These are phyloP conservation scores for Vanrija humicola DNA, from an alignment of 1,284 basidiomycete species.

Conservation along the genomic window DNA sequence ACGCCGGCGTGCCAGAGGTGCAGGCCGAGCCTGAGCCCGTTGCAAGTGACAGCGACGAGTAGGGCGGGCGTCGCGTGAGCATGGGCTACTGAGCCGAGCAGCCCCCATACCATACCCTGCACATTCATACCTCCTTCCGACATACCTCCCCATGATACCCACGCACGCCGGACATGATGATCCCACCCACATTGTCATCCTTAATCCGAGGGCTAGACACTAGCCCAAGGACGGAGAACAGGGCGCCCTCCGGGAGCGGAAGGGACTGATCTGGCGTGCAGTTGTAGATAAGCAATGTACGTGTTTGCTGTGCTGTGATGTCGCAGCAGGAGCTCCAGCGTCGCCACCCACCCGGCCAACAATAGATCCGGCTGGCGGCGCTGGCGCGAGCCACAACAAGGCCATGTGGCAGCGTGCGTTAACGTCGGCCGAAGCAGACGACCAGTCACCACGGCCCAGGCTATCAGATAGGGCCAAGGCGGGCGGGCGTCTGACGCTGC, in stretches of 20 bases:
- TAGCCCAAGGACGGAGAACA: constrained; percentile 1
- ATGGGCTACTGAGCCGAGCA: not conserved
- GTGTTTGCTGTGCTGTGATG: too few species aligned
- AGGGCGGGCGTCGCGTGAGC: not conserved
- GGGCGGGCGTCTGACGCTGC: too few species aligned
- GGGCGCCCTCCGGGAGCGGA: constrained; percentile 6
- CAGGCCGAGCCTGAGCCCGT: not conserved
- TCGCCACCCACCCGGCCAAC: too few species aligned
- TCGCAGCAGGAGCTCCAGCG: too few species aligned
- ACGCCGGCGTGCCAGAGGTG: not conserved
- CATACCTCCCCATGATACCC: not conserved
- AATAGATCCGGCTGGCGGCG: too few species aligned
- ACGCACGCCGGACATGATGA: constrained; percentile 16
- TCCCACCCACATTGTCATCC: constrained; percentile 16
- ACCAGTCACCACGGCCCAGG: too few species aligned
- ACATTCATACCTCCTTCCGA: not conserved
- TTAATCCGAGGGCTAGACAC: constrained; percentile 9
- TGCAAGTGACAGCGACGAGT: not conserved
- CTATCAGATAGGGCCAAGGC: too few species aligned
- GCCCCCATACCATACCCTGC: not conserved
- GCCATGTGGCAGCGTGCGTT: too few species aligned
- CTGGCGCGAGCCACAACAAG: too few species aligned
- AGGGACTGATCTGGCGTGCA: constrained; percentile 13
- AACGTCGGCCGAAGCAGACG: too few species aligned
- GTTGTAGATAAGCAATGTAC: too few species aligned